Base-by-base conservation (phyloP, 169 alveolate species). In the Nephromyces sp. region DNA sequence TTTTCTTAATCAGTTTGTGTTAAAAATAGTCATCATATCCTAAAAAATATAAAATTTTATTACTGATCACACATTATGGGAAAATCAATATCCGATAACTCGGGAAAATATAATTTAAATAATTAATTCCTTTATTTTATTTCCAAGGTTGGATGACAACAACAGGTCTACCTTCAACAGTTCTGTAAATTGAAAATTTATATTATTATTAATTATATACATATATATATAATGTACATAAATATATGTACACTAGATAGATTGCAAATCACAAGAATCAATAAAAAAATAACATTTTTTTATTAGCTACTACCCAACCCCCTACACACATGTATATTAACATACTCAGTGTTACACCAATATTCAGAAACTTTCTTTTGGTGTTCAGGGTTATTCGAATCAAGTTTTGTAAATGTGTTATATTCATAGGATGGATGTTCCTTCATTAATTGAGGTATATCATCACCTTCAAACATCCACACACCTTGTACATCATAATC, bases 351-450 rank as follows among this genome's bases (percentile, higher is more conserved):
- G 35, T 92, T 91, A 76, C 96, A 85, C 96, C 96, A 96, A 86
- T 90, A 94, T 68, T 95, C 97, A 53, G 85, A 89, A 72, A 95
- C 86, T 63, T 88, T 71, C 64, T 84, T 84, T 83, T 80, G 90
- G 82, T 96, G 98, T 8, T 69, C 80, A 2, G 75, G 90, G 61
- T 90, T 87, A 53, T 80, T 75, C 52, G 72, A 67, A 77, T 93
- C 94, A 27, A 95, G 87, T 74, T 91, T 85, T 31, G 68, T 88
- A 78, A 88, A 88, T 30, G 92, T 77, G 69, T 93, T 90, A 86
- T 92, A 95, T 78, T 95, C 98, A 83, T 85, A 96, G 1, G 97
- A 92, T 2, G 99, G 99, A 77, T 95, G 97, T 24, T 94, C 97
- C 68, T 84, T 81, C 93, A 95, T 84, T 78, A 83, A 86, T 67